Evolutionary conservation across 1,284 basidiomycete species (phyloP).

Genomic region (Gomphus bonarii): DNA sequence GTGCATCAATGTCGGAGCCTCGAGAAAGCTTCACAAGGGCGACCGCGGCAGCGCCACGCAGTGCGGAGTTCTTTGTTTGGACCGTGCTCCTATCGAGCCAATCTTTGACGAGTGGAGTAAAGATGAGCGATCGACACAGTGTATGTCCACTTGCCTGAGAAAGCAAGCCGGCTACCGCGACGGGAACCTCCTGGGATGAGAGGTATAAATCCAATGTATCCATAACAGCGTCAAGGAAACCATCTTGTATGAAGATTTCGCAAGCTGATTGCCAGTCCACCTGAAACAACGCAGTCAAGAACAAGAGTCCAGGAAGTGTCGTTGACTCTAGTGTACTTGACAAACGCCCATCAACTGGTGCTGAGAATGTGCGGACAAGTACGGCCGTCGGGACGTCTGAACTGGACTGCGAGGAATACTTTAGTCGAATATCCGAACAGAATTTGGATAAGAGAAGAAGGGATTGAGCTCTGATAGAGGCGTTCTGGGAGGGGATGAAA

Average conservation of each 20-base stretch:
- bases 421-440: background rate
- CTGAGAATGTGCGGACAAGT: constrained; percentile 3
- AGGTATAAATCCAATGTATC: constrained; percentile 57
- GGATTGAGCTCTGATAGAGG: background rate
- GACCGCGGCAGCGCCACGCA: constrained; percentile 58
- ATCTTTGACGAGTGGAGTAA: constrained; percentile 33
- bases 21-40: constrained; percentile 70
- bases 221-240: constrained; percentile 47
- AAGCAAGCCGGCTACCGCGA: constrained; percentile 58
- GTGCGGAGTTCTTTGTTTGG: constrained; percentile 31
- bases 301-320: constrained; percentile 29
- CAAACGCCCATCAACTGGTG: constrained; percentile 8
- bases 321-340: constrained; percentile 12
- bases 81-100: constrained; percentile 57
- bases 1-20: constrained; percentile 39
- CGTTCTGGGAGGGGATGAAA: background rate
- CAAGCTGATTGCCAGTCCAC: constrained; percentile 59
- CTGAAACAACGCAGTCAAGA: constrained; percentile 66
- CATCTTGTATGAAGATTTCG: constrained; percentile 50
- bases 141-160: constrained; percentile 68
- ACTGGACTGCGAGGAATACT: background rate
- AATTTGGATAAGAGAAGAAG: constrained; percentile 6
- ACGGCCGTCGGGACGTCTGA: constrained; percentile 4
- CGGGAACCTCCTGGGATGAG: constrained; percentile 31
- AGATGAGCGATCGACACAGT: constrained; percentile 50